A percentile compares a stretch with the other conserved stretches of the same genome.
phyloP scores from a whole-genome alignment of 176 grass and related monocot genomes.

The Oryza meridionalis region DNA sequence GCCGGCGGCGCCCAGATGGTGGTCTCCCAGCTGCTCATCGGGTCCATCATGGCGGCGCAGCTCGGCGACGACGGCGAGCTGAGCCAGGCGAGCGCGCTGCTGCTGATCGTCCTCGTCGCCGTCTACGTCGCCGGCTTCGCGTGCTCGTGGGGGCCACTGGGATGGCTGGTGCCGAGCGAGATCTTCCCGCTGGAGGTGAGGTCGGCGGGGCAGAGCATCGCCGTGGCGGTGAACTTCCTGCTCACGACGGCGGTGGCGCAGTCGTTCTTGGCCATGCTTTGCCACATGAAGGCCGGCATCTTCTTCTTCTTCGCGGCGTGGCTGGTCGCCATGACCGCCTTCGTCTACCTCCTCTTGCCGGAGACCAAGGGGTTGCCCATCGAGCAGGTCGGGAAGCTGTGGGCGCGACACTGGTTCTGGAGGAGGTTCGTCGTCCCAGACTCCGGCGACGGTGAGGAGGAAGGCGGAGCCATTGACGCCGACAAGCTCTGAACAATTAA shows the following conservation, averaged over 20 bases:
- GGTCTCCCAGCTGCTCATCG: slow-evolving; percentile 37
- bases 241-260: slow-evolving; percentile 23
- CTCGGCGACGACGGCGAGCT: slow-evolving; percentile 36
- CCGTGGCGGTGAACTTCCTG: slow-evolving; percentile 23
- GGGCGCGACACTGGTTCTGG: slow-evolving; percentile 33
- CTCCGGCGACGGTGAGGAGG: neutral
- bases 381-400: slow-evolving; percentile 1
- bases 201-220: slow-evolving; percentile 38
- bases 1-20: slow-evolving; percentile 45
- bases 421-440: slow-evolving; percentile 4
- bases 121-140: slow-evolving; percentile 47
- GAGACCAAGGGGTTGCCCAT: slow-evolving; percentile 1
- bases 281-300: slow-evolving; percentile 27
- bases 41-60: slow-evolving; percentile 25
- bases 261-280: slow-evolving; percentile 36
- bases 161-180: slow-evolving; percentile 51
- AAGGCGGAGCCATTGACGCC: neutral
- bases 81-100: slow-evolving; percentile 7
- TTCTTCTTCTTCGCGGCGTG: slow-evolving; percentile 34
- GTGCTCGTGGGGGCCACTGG: slow-evolving; percentile 47
- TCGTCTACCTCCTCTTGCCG: slow-evolving; percentile 18
- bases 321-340: slow-evolving; percentile 20
- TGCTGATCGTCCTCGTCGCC: slow-evolving; percentile 42
- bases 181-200: slow-evolving; percentile 45
- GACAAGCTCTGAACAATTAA: neutral